Base-by-base conservation (phyloP, 768 basidiomycete species). In the Kwoniella shandongensis region DNA sequence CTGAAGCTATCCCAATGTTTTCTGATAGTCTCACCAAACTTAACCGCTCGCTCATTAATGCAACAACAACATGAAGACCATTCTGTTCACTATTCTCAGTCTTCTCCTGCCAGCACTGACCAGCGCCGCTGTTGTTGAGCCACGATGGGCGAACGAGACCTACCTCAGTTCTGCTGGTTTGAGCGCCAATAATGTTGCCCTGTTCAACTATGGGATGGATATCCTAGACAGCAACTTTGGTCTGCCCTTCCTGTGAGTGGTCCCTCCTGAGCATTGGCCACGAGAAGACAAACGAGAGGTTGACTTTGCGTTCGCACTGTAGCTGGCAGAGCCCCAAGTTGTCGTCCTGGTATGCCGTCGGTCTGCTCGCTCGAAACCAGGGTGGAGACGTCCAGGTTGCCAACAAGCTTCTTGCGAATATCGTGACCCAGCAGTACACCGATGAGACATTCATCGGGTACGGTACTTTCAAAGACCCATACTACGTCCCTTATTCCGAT, bases 281-380 rank as follows among this genome's bases (percentile, higher is more conserved):
- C 20, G 23, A 12, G 7, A 38, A 7, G 13, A 48, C 27, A 23
- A 7, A 30, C 46, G 36, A 6, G 32, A 32, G 32, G 6, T 13
- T 32, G 32, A 13, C 32, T 32, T 6, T 7, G 32, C 29, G 36
- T 40, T 30, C n/a, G 35, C 41, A 23, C 3, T 18, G 1, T 30
- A 59, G 57, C 13, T 54, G 52, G 46, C 22, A 35, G 26, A 48
- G 36, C 2, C 25, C 53, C 12, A 63, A 63, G 50, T 44, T 63
- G 4, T 63, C 62, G 1, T 44, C 54, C 3, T 63, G 62, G 62
- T 63, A 63, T 32, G 18, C 58, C 2, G 58, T 63, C 22, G 62
- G 58, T 17, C 50, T 63, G 2, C 41, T 63, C 1, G 48, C 48
- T 11, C 38, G 62, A 20, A 44, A 38, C 29, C 22, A 27, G 3